phyloP scores from a whole-genome alignment of 2,329 filamentous ascomycete species.

The Colletotrichum sublineola region DNA sequence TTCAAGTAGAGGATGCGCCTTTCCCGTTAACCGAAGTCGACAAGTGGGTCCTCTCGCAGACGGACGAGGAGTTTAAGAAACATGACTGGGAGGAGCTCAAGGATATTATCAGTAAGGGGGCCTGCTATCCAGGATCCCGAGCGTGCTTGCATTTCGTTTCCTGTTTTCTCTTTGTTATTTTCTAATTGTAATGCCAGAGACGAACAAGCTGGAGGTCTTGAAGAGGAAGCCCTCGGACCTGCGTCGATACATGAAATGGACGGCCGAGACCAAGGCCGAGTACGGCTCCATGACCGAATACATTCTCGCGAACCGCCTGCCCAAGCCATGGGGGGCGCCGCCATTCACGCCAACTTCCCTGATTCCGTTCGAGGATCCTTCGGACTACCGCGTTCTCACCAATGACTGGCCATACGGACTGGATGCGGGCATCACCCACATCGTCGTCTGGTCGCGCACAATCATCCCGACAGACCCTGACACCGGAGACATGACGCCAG shows the following conservation, averaged over 20 bases:
- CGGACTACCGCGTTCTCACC: conserved; percentile 77
- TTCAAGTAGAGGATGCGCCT: conserved; percentile 57
- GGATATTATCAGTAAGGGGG: conserved; percentile 70
- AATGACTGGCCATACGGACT: conserved; percentile 98
- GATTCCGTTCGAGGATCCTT: conserved; percentile 65
- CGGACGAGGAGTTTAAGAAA: conserved; percentile 77
- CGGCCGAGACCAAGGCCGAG: conserved; percentile 74
- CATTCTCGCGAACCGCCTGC: conserved; percentile 79
- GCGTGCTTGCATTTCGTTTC: not conserved
- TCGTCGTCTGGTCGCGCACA: conserved; percentile 94
- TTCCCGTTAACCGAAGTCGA: conserved; percentile 73
- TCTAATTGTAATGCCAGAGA: conserved; percentile 51
- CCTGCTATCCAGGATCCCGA: conserved; percentile 10
- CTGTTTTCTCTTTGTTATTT: not conserved
- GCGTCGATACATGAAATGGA: conserved; percentile 83
- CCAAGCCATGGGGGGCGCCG: conserved; percentile 72
- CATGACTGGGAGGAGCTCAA: conserved; percentile 82
- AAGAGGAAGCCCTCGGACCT: conserved; percentile 86
- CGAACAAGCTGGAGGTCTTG: conserved; percentile 78
- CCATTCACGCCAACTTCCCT: conserved; percentile 67
- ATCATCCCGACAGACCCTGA: conserved; percentile 77
- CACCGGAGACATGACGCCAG: conserved; percentile 79
- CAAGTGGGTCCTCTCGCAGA: conserved; percentile 69
- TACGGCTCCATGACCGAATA: conserved; percentile 87
- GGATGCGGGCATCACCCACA: conserved; percentile 75